Conservation (phyloP, 805 yeast genomes). For the Teunomyces stri region DNA sequence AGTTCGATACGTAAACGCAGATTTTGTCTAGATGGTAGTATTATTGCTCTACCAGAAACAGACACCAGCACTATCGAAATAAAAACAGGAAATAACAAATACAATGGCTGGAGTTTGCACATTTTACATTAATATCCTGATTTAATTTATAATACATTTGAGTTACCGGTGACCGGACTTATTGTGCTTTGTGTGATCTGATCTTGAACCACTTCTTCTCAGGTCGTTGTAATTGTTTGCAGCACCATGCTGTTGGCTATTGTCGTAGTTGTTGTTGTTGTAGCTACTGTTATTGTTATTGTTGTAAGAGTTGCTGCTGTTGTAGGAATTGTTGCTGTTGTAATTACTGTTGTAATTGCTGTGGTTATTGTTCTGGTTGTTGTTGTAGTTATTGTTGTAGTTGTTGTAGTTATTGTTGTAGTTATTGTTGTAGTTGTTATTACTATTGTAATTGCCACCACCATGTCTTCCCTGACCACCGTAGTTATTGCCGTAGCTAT, state of each 20-base stretch:
- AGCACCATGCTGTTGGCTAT: too few species aligned
- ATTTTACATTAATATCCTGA: constrained; percentile 8
- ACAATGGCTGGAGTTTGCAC: constrained; percentile 20
- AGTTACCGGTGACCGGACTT: constrained; percentile 1
- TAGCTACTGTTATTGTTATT: constrained; percentile 1
- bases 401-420: neutral
- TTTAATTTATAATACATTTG: neutral
- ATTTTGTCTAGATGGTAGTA: constrained; percentile 69
- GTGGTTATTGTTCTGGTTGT: neutral
- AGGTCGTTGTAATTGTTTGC: constrained; percentile 3
- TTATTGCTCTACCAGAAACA: constrained; percentile 30
- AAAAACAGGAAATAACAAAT: constrained; percentile 16
- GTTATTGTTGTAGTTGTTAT: neutral
- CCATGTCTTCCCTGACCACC: constrained; percentile 9
- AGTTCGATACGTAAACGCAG: constrained; percentile 34
- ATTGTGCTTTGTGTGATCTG: neutral
- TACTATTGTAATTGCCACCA: constrained; percentile 3
- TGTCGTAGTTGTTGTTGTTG: neutral
- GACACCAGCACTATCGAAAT: constrained; percentile 13
- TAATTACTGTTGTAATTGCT: neutral
- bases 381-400: neutral
- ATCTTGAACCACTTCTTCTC: constrained; percentile 1
- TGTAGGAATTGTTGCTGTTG: neutral
- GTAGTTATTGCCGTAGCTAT: constrained; percentile 13
- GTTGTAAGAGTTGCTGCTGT: neutral